Base-by-base conservation (phyloP, 1,139 yeast genomes). In the Sugiyamaella grinbergsii region DNA sequence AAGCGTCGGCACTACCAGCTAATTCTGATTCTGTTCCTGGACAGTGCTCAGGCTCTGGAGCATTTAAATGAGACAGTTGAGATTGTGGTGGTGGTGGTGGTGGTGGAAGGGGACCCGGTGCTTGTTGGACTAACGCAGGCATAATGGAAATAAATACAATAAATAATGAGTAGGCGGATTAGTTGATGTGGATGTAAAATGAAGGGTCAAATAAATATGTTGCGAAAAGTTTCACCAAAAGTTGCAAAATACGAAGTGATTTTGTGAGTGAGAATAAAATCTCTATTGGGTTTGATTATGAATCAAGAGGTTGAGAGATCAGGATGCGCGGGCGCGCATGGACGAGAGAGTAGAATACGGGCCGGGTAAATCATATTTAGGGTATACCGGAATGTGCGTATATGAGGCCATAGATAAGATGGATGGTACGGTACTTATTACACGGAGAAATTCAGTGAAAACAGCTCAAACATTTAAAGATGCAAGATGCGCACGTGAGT, bases 11-110 rank as follows among this genome's bases (percentile, higher is more conserved):
- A 63, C 84, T 81, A 6, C 99, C 99, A 1, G 99, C 98, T 50
- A 73, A 71, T 58, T 89, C 96, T 1, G 95, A 86, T 65, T 91
- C 96, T 1, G 98, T 96, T 0, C 98, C 99, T 0, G 98, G 98
- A 73, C 99, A 93, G 69, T 93, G 98, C 63, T 90, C 97, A 1
- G 97, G 96, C 62, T 85, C 66, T 2, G 70, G 67, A 6, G 66
- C 67, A 40, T 58, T 54, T n/a, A 64, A 57, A 33, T 50, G 43
- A 3, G 46, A 18, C 11, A 50, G 28, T 16, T 23, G 42, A 11
- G 34, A 34, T 13, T 28, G 42, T 15, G 29, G 50, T n/a, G 34
- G 13, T 31, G 29, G 43, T 31, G 15, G 49, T n/a, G n/a, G n/a
- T n/a, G n/a, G n/a, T n/a, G n/a, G n/a, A n/a, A n/a, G n/a, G n/a